Evolutionary conservation across 176 grass and related monocot genomes (phyloP).

Genomic region (Bromus sterilis): DNA sequence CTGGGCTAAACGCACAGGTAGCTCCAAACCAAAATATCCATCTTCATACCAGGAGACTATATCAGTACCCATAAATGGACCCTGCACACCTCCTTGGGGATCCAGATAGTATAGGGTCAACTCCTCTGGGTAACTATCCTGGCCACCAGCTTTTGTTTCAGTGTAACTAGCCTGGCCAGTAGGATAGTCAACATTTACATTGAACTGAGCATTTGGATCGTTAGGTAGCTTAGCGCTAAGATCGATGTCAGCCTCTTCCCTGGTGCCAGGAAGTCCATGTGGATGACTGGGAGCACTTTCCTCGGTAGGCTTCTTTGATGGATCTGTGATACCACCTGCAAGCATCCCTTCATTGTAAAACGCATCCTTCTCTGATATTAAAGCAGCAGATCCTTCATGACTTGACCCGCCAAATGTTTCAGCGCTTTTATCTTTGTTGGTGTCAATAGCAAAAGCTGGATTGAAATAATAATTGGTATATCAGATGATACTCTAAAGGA

Average conservation of each 20-base stretch:
- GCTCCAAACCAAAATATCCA: constrained; percentile 86
- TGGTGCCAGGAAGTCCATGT: constrained; percentile 1
- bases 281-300: constrained; percentile 11
- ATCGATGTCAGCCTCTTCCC: constrained; percentile 21
- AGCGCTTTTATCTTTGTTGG: constrained; percentile 23
- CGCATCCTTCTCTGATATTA: constrained; percentile 39
- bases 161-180: neutral
- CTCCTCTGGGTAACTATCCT: constrained; percentile 50
- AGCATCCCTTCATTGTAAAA: constrained; percentile 21
- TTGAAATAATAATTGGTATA: constrained; percentile 30
- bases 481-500: constrained; percentile 10
- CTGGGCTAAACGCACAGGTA: constrained; percentile 69
- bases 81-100: constrained; percentile 89
- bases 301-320: neutral
- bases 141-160: constrained; percentile 28
- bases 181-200: constrained; percentile 9
- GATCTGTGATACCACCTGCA: constrained; percentile 9
- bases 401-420: constrained; percentile 11
- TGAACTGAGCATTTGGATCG: constrained; percentile 48
- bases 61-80: constrained; percentile 82
- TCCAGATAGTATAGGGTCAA: constrained; percentile 90
- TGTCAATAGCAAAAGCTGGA: constrained; percentile 10
- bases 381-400: constrained; percentile 22
- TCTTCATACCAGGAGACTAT: constrained; percentile 94
- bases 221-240: constrained; percentile 51